phyloP scores from a whole-genome alignment of 345 rosid genomes.

The Nephelium lappaceum region DNA sequence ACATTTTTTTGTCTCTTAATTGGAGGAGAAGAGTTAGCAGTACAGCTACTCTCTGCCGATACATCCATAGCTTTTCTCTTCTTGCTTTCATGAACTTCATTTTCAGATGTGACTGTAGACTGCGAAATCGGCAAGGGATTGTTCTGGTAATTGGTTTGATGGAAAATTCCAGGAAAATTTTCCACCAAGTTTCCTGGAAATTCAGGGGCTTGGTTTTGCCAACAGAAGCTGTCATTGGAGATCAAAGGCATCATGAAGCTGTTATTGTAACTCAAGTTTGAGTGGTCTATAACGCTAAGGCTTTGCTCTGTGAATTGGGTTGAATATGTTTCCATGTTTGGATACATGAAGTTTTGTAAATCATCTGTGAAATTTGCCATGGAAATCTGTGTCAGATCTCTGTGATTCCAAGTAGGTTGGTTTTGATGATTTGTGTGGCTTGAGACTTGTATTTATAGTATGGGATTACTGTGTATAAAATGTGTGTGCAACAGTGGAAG shows the following conservation, averaged over 20 bases:
- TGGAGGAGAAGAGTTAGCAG: constrained; percentile 37
- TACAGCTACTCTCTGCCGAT: constrained; percentile 39
- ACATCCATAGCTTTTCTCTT: constrained; percentile 43
- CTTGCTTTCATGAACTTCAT: constrained; percentile 39
- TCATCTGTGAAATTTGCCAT: constrained; percentile 52
- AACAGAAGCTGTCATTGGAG: constrained; percentile 41
- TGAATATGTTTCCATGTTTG: constrained; percentile 29
- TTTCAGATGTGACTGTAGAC: constrained; percentile 27
- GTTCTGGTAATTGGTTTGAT: constrained; percentile 34
- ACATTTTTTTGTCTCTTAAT: constrained; percentile 40
- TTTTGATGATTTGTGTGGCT: constrained; percentile 17
- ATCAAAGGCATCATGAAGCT: constrained; percentile 35
- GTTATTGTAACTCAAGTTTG: constrained; percentile 33
- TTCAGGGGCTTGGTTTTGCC: constrained; percentile 33
- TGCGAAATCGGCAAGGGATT: constrained; percentile 24
- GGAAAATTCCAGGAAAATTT: constrained; percentile 25
- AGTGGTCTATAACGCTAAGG: constrained; percentile 28
- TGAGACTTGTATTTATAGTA: constrained; percentile 35
- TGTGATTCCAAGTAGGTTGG: constrained; percentile 18
- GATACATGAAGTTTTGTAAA: constrained; percentile 36
- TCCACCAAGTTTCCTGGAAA: constrained; percentile 34
- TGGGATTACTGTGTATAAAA: neutral
- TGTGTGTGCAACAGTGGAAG: neutral
- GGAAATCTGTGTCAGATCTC: neutral
- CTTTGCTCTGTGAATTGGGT: constrained; percentile 40